Base-by-base conservation (phyloP, 371 early-diverging fungal genomes). In the Mucor saturninus region DNA sequence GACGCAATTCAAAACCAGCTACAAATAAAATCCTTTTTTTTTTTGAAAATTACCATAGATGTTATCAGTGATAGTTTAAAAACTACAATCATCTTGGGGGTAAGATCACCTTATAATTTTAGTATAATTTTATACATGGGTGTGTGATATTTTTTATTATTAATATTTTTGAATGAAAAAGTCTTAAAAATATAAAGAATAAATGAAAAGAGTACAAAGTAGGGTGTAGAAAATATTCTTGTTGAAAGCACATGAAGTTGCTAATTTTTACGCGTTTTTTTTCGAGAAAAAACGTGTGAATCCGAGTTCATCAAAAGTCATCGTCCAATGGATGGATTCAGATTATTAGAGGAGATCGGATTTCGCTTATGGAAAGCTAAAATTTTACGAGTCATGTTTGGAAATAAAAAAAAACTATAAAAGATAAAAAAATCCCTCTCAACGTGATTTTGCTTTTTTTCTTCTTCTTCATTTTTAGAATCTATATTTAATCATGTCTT, bases 401-500 rank as follows among this genome's bases (percentile, higher is more conserved):
- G 37, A 29, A 13, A 46, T 21, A 11, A 11, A 26, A 31, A 37
- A 52, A 64, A 64, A 64, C 30, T 37, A 51, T 57, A 51, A 64
- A 42, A 58, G 42, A 52, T 35, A 56, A 40, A 50, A 39, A 40
- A 43, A 15, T 30, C 35, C 21, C 15, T 9, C 42, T 31, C 13
- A 39, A 15, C 32, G 15, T 37, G 21, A 39, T 38, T 56, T 52
- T 39, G 15, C 31, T 54, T 40, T 39, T 40, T 39, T 57, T 39
- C 38, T 59, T 64, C 26, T 35, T 48, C 4, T 54, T 46, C 29
- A 29, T 46, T 46, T 31, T 54, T 54, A 15, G 29, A 54, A 54
- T 30, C 37, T 37, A 46, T 38, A 45, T 30, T 21, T 21, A 21
- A 61, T 56, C 51, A 81, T 81, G 82, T 81, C 82, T 64, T 67